phyloP scores from a whole-genome alignment of 305 asterid species.

The Plantago rigida region DNA sequence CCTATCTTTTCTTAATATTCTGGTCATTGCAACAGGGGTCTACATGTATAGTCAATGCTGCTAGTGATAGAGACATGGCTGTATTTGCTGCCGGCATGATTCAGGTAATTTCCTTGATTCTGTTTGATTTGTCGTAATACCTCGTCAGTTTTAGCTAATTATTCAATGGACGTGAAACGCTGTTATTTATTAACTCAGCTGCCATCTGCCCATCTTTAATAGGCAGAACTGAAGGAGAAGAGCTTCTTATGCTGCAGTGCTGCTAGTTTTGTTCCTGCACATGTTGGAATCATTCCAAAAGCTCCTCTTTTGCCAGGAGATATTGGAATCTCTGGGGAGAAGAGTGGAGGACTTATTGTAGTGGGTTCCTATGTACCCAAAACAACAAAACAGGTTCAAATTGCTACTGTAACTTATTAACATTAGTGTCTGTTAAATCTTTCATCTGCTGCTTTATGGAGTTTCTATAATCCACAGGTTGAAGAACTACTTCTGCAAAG shows the following conservation, averaged over 20 bases:
- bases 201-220: constrained; percentile 29
- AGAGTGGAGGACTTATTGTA: constrained; percentile 75
- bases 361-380: constrained; percentile 97
- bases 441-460: constrained; percentile 15
- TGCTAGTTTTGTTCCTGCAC: constrained; percentile 94
- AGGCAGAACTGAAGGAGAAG: constrained; percentile 93
- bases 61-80: constrained; percentile 89
- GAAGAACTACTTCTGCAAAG: constrained; percentile 69
- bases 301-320: constrained; percentile 67
- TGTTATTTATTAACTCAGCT: constrained; percentile 15
- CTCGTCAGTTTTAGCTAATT: constrained; percentile 14
- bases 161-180: constrained; percentile 19
- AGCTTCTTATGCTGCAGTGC: constrained; percentile 91
- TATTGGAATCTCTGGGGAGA: constrained; percentile 44
- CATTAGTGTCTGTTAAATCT: not conserved
- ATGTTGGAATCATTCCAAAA: constrained; percentile 73
- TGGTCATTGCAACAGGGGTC: constrained; percentile 59
- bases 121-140: constrained; percentile 12
- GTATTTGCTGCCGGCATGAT: constrained; percentile 94
- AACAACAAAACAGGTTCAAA: constrained; percentile 79
- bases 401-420: constrained; percentile 18
- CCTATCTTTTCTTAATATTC: constrained; percentile 8
- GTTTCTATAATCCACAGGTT: constrained; percentile 41
- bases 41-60: constrained; percentile 86
- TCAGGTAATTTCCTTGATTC: constrained; percentile 44